phyloP scores from a whole-genome alignment of 2,329 filamentous ascomycete species.

The Stagonosporopsis rhizophila region DNA sequence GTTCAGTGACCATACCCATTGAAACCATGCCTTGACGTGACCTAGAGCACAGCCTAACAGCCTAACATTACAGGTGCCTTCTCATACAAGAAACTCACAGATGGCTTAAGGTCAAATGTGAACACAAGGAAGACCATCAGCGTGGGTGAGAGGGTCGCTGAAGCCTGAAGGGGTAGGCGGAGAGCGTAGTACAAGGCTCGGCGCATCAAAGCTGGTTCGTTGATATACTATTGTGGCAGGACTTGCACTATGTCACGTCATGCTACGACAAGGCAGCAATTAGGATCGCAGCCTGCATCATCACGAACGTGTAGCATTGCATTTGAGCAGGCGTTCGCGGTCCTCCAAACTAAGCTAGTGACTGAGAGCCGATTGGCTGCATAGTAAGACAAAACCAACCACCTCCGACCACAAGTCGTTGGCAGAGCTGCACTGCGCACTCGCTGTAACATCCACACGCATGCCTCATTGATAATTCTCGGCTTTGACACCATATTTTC shows the following conservation, averaged over 20 bases:
- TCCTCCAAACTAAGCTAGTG: neutral
- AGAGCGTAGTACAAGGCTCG: neutral
- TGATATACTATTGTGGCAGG: neutral
- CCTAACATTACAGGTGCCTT: neutral
- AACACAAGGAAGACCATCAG: too few relatives aligned
- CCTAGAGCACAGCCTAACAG: neutral
- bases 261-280: neutral
- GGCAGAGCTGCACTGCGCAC: neutral
- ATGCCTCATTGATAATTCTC: neutral
- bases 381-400: neutral
- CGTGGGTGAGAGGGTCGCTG: neutral
- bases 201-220: too few relatives aligned
- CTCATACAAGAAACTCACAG: neutral
- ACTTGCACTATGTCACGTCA: neutral
- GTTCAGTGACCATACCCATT: neutral
- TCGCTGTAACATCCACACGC: neutral
- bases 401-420: neutral
- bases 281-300: constrained; percentile 4
- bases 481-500: too few relatives aligned
- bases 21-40: neutral
- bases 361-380: constrained; percentile 10
- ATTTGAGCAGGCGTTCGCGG: neutral
- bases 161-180: neutral
- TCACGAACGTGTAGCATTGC: constrained; percentile 5
- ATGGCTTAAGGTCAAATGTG: neutral